Percentiles rank a stretch among this genome's conserved stretches.
These are phyloP conservation scores for Trichoderma afroharzianum DNA, from an alignment of 2,329 filamentous ascomycete species.

Conservation along the genomic window DNA sequence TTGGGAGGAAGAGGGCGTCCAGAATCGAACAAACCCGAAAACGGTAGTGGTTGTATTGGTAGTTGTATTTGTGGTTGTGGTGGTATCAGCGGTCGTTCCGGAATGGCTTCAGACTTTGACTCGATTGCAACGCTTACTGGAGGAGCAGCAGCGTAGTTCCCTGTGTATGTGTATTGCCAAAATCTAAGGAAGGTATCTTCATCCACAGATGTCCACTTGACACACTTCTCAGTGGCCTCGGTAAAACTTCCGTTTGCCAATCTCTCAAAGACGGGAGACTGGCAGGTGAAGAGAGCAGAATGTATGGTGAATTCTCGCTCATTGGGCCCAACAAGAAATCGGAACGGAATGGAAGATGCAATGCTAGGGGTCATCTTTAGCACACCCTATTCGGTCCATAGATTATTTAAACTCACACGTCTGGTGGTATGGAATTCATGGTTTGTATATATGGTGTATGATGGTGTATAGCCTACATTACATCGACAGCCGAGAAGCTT, in stretches of 20 bases:
- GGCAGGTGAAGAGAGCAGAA: constrained; percentile 17
- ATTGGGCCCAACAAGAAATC: constrained; percentile 16
- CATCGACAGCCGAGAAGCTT: not conserved
- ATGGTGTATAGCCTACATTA: not conserved
- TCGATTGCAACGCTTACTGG: not conserved
- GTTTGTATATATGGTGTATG: not conserved
- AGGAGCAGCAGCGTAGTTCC: constrained; percentile 9
- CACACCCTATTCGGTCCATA: not conserved
- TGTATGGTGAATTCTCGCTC: constrained; percentile 19
- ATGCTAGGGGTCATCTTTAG: not conserved
- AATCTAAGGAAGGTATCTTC: constrained; percentile 19
- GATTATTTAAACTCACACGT: not conserved
- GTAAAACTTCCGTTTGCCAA: constrained; percentile 18
- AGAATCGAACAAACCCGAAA: not conserved
- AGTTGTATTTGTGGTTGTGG: not conserved
- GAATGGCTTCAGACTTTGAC: not conserved
- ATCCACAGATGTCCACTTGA: constrained; percentile 16
- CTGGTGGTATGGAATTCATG: not conserved
- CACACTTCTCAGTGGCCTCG: constrained; percentile 13
- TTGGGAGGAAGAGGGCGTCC: not conserved
- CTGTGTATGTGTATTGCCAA: constrained; percentile 18
- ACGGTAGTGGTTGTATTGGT: too few species aligned
- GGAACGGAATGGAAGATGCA: constrained; percentile 13
- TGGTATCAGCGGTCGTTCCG: not conserved
- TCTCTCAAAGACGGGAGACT: constrained; percentile 14